Base-by-base conservation (phyloP, 1,284 basidiomycete species). In the Sparassis latifolia region DNA sequence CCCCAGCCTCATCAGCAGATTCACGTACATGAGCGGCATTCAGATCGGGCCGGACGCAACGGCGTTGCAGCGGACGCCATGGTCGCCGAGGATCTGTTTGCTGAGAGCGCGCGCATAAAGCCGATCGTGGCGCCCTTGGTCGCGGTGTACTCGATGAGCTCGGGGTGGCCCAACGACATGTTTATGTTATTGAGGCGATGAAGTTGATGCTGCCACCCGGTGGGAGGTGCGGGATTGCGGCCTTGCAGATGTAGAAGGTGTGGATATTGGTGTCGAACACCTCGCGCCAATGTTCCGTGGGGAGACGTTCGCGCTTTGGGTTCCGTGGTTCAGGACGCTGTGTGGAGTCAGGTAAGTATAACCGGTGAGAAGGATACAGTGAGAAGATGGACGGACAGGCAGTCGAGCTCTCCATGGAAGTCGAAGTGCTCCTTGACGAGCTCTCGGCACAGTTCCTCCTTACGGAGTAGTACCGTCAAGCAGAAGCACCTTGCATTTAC, bases 121-220 rank as follows among this genome's bases (percentile, higher is more conserved):
- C 61, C 73, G 42, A 78, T 66, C 43, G 77, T 76, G 5, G 77
- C 74, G n/a, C 78, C 78, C 61, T 79, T 80, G 20, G 78, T 79
- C 1, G 76, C 64, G 12, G 77, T 77, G 60, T 79, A 81, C 62
- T 82, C 79, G 42, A 80, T 60, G 30, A 80, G 67, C 56, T 77
- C 67, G 1, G 77, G 76, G 56, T 79, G 75, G 0, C 79, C 79
- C 33, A 77, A 66, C 52, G 73, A 76, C 20, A 72, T 65, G 60
- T 77, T 79, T 59, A 78, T 72, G 50, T 79, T 59, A 78, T 72
- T 49, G 69, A 72, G 0, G 71, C 70, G 58, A 76, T 77, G 67
- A 77, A 76, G 60, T 76, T 72, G 60, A 81, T 80, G 28, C 70
- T 67, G 12, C 65, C 61, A 20, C 75, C 75, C 55, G 67, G 62